These are phyloP conservation scores for Pythium dissotocum DNA, from an alignment of 352 stramenopile species.

Conservation along the genomic window DNA sequence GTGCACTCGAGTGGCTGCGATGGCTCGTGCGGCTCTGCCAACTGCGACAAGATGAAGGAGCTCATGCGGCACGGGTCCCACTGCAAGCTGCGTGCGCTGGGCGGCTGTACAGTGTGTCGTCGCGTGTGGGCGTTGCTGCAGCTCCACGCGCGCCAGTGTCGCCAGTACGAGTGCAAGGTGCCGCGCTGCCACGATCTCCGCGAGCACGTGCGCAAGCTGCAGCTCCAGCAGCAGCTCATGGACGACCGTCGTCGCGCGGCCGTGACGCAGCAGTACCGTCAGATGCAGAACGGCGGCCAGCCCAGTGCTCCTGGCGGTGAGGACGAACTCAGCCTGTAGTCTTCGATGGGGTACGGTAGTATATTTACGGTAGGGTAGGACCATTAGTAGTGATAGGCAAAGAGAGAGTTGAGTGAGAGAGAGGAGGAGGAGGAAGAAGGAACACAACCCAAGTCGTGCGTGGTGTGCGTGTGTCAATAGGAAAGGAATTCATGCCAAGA, in stretches of 20 bases:
- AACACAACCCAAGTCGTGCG: constrained; percentile 7
- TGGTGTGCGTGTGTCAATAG: constrained; percentile 26
- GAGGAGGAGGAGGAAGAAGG: constrained; percentile 1
- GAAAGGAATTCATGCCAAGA: constrained; percentile 4
- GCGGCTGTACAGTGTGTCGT: constrained; percentile 95
- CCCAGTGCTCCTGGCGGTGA: constrained; percentile 26
- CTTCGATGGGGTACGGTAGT: not conserved
- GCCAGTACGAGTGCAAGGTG: constrained; percentile 92
- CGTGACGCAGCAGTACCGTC: constrained; percentile 86
- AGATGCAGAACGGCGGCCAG: constrained; percentile 65
- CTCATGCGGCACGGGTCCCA: constrained; percentile 95
- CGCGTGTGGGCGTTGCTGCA: constrained; percentile 97
- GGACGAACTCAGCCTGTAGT: constrained; percentile 18
- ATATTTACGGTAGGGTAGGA: constrained; percentile 35
- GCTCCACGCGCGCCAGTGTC: constrained; percentile 96
- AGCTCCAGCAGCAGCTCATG: constrained; percentile 97
- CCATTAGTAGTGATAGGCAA: constrained; percentile 19
- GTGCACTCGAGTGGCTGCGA: constrained; percentile 96
- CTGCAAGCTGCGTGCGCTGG: constrained; percentile 91
- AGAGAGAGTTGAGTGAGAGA: not conserved
- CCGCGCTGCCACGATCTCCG: constrained; percentile 96
- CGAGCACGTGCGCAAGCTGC: constrained; percentile 94
- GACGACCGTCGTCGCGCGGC: constrained; percentile 93
- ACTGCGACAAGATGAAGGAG: constrained; percentile 99
- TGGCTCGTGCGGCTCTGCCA: constrained; percentile 92